Evolutionary conservation across 768 basidiomycete genomes (phyloP), one percentile per base, ranked within the genome.

Genomic region (Pleurotus tuber-regium): DNA sequence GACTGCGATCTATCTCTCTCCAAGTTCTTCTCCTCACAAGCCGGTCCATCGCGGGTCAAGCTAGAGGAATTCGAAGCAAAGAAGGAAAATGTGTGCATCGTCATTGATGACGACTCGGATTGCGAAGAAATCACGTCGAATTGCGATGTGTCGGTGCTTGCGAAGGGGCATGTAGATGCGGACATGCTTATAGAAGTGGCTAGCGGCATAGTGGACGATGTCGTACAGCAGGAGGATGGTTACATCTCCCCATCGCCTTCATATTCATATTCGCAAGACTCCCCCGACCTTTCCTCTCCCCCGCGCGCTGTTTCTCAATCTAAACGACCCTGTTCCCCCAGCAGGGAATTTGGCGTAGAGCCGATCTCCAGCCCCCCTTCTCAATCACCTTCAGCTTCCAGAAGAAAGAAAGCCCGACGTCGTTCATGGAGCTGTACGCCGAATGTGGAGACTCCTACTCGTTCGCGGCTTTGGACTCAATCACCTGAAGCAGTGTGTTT

Each of bases 181-280:
- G 74, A 75, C 51, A 66, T 70, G 30, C 66, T 71, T 31, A 40
- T 73, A 18, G 69, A 75, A n/a, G 70, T 79, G 52, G 68, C 70
- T 6, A 67, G 72, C 25, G 52, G 50, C 64, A 55, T 73, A 40
- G 58, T 63, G 28, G 73, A 80, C 46, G 61, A 48, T 35, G 29
- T 58, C 8, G 80, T 89, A 12, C 72, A 75, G 60, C 89, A 89
- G 67, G 90, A 92, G 62, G 88, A 88, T 54, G 89, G 90, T 12
- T 92, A 92, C 66, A 73, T 87, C 48, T 89, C 89, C n/a, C 89
- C 88, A 41, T 89, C 88, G 9, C 87, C 88, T 19, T 54, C 72
- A 33, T 71, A 70, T 26, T 69, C 63, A 7, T 4, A 24, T 26
- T 29, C 29, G 24, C 23, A 41, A 14, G 14, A 14, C 9, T 23